These are phyloP conservation scores for Termitomyces sp. DNA, from an alignment of 768 basidiomycete genomes.

Conservation along the genomic window DNA sequence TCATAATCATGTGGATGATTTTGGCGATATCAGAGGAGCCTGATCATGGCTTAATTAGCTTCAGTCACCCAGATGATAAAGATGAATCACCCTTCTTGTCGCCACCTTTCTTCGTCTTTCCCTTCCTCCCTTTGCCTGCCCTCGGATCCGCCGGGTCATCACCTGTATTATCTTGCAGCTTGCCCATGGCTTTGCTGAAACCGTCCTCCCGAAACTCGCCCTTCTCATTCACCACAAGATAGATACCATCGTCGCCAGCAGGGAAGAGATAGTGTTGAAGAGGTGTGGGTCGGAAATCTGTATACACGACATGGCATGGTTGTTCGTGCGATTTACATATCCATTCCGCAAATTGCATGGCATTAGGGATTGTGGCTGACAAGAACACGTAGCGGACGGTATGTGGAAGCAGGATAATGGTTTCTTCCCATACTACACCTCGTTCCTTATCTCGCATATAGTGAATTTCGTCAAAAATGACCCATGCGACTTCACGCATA, in stretches of 20 bases:
- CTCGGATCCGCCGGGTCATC: constrained; percentile 90
- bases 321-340: constrained; percentile 96
- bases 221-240: constrained; percentile 98
- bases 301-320: constrained; percentile 98
- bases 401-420: constrained; percentile 95
- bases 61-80: not conserved
- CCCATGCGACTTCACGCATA: constrained; percentile 99
- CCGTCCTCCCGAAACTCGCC: constrained; percentile 96
- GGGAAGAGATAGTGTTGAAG: constrained; percentile 98
- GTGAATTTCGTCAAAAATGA: constrained; percentile 98
- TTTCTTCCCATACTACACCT: constrained; percentile 99
- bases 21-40: constrained; percentile 93
- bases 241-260: constrained; percentile 93
- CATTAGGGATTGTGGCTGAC: constrained; percentile 98
- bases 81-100: constrained; percentile 71
- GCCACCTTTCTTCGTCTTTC: constrained; percentile 92
- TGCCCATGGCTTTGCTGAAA: constrained; percentile 97
- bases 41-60: constrained; percentile 21
- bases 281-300: constrained; percentile 97
- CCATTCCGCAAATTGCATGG: constrained; percentile 99
- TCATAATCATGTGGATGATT: constrained; percentile 98
- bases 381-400: constrained; percentile 97
- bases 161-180: constrained; percentile 75
- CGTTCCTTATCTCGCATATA: constrained; percentile 99
- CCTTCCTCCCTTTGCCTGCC: constrained; percentile 83